Base-by-base conservation (phyloP, 1,284 basidiomycete species). In the Ceratobasidium sp. region DNA sequence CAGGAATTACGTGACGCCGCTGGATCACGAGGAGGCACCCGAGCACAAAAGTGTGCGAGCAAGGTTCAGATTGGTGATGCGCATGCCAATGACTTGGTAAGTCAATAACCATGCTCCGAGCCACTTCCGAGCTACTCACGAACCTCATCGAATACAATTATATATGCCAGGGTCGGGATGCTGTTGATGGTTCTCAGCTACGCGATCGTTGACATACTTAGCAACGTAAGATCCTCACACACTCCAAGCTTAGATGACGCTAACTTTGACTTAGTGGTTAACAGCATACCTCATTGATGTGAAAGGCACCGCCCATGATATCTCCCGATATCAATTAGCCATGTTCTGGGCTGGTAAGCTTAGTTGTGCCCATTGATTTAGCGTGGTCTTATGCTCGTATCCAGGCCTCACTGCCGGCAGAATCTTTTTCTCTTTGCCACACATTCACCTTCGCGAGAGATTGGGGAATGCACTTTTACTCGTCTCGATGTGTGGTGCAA, bases 21-120 rank as follows among this genome's bases (percentile, higher is more conserved):
- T 47, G 2, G 46, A 50, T 36, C 36, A 58, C 21, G 59, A 62
- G 25, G 47, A 36, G 1, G 19, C 16, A 7, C n/a, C 49, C 13
- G 59, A 62, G 21, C 47, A 47, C 16, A 27, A 47, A 36, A 52
- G 33, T 52, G 59, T 52, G 9, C 59, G 49, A 3, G 46, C 47
- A 5, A 47, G 30, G 50, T 62, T 50, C 30, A 41, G 7, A 2
- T 47, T 30, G 23, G 50, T 52, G 30, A 39, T 52, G 30, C 46
- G 59, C 5, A 62, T 62, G 59, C 46, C 47, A 25, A 52, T 62
- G n/a, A 62, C 59, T n/a, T 62, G 59, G 59, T 62, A 5, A 52
- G 49, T 21, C 42, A 27, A 13, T 6, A 23, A 47, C 21, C 44
- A 7, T 13, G 7, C 44, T 47, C n/a, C 44, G 9, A 23, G 4